Evolutionary conservation across 768 basidiomycete genomes (phyloP), one percentile per base, ranked within the genome.

Genomic region (Psilocybe sp.): DNA sequence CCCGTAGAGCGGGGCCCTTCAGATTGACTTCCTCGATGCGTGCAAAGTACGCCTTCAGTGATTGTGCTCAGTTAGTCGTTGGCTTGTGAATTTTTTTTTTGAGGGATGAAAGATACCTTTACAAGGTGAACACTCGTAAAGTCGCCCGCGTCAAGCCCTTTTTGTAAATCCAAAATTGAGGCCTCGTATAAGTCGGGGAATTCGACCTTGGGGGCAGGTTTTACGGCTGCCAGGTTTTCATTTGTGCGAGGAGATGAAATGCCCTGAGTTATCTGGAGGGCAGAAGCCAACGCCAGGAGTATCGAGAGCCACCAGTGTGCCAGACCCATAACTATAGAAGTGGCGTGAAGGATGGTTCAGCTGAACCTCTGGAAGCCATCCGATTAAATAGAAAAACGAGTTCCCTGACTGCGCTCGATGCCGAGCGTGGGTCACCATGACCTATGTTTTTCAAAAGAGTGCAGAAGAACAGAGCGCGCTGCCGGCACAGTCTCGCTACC

Each of bases 1-100:
- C 84, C 9, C 74, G 78, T 8, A 87, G 64, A 39, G 64, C 64
- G 10, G 82, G 78, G 1, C 84, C 83, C 49, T 79, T 68, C 14
- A 77, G 56, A 56, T 87, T 86, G n/a, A 87, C 85, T 58, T 87
- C 79, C 4, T 84, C 79, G 19, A 86, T 85, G 2, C 85, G 74
- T 10, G 78, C 77, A 54, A 86, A 70, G 60, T 87, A 87, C 2
- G 82, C 81, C 84, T 86, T 13, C 15, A 47, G 9, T 23, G 7
- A 12, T 7, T 8, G 28, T 45, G 44, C 14, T n/a, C 33, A 20
- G 15, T 16, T 8, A 47, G 20, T 12, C n/a, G 16, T 13, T 15
- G 13, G n/a, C n/a, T n/a, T n/a, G n/a, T n/a, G n/a, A n/a, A n/a
- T n/a, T n/a, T n/a, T n/a, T n/a, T n/a, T n/a, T n/a, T n/a, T n/a